These are phyloP conservation scores for Boletus coccyginus DNA, from an alignment of 768 basidiomycete species.

Conservation along the genomic window DNA sequence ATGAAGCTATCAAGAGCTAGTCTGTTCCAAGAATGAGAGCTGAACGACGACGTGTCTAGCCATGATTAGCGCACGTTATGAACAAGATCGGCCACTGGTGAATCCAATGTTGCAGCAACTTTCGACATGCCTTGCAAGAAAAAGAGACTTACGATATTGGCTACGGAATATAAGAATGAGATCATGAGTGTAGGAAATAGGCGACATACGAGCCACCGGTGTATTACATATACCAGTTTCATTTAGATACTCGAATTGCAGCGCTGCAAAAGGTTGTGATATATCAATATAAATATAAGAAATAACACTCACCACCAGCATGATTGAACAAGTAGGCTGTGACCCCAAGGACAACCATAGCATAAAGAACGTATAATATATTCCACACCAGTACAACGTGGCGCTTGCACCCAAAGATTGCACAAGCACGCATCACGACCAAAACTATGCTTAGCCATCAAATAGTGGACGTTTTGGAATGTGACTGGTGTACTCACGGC, in stretches of 20 bases:
- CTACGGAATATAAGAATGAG: slow-evolving; percentile 2
- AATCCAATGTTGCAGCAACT: background rate
- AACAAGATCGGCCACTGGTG: slow-evolving; percentile 17
- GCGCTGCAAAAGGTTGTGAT: background rate
- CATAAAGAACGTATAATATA: slow-evolving; percentile 12
- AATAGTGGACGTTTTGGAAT: background rate
- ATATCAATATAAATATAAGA: background rate
- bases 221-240: slow-evolving; percentile 11
- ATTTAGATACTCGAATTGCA: background rate
- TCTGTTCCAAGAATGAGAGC: slow-evolving; percentile 4
- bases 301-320: background rate
- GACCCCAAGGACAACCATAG: background rate
- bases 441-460: slow-evolving; percentile 13
- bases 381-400: background rate
- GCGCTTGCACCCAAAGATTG: slow-evolving; percentile 17
- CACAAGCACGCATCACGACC: slow-evolving; percentile 24
- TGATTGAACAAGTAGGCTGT: background rate
- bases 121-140: background rate
- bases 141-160: slow-evolving; percentile 5
- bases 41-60: background rate
- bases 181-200: background rate
- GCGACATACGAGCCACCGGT: slow-evolving; percentile 10
- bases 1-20: slow-evolving; percentile 13
- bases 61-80: slow-evolving; percentile 8
- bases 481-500: slow-evolving; percentile 12